These are phyloP conservation scores for Entrophospora sp. DNA, from an alignment of 192 early-diverging fungal genomes.

Conservation along the genomic window DNA sequence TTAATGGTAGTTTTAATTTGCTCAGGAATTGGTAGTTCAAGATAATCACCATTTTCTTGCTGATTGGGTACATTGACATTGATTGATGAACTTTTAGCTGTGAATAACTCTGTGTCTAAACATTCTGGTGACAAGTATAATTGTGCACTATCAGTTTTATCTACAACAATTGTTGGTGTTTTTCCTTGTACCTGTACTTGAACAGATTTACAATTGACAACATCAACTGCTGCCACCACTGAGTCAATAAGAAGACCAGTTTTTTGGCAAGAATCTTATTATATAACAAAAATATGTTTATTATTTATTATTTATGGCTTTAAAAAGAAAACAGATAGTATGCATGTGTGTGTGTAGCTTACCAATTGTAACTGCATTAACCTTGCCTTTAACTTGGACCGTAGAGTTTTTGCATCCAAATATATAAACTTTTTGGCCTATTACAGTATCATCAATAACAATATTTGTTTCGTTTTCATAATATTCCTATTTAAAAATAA, in stretches of 20 bases:
- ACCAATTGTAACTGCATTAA: slow-evolving; percentile 85
- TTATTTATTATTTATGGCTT: background rate
- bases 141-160: slow-evolving; percentile 89
- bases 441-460: slow-evolving; percentile 69
- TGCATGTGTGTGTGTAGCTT: background rate
- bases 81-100: slow-evolving; percentile 87
- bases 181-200: slow-evolving; percentile 78
- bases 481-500: slow-evolving; percentile 54
- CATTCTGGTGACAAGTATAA: slow-evolving; percentile 79
- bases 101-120: slow-evolving; percentile 75
- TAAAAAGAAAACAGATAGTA: background rate
- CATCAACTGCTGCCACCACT: slow-evolving; percentile 76
- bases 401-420: slow-evolving; percentile 90
- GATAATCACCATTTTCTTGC: slow-evolving; percentile 54
- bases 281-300: background rate
- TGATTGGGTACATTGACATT: slow-evolving; percentile 69
- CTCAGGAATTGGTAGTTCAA: slow-evolving; percentile 85
- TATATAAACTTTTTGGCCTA: slow-evolving; percentile 88
- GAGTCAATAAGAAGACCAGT: slow-evolving; percentile 75
- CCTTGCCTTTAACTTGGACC: slow-evolving; percentile 84
- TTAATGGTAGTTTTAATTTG: slow-evolving; percentile 86
- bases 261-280: slow-evolving; percentile 79
- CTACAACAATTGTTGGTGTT: slow-evolving; percentile 78
- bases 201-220: slow-evolving; percentile 85
- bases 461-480: slow-evolving; percentile 62